A percentile compares a stretch with the other conserved stretches of the same genome.
phyloP scores from a whole-genome alignment of 164 flowering plant species.

The Dillenia suffruticosa region DNA sequence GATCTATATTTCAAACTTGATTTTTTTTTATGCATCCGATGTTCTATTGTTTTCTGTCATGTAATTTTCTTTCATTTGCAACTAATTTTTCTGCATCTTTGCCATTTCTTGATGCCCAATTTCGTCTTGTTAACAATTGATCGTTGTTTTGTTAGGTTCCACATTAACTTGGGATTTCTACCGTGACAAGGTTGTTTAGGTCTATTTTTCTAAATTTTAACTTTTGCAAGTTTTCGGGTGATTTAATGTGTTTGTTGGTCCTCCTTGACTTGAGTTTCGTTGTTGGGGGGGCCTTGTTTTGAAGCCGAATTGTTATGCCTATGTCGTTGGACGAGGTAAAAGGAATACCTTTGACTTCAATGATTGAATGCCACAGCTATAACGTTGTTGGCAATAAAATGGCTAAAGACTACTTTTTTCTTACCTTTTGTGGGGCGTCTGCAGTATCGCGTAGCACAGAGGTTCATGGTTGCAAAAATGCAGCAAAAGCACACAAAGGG shows the following conservation, averaged over 20 bases:
- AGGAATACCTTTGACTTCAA: background rate
- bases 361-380: background rate
- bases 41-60: no score
- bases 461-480: constrained; percentile 68
- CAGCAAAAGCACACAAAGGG: constrained; percentile 52
- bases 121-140: no score
- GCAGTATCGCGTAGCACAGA: constrained; percentile 74
- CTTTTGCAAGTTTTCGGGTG: no score
- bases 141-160: no score
- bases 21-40: no score
- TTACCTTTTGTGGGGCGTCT: constrained; percentile 4
- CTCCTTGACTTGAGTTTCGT: constrained; percentile 21
- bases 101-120: no score
- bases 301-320: constrained; percentile 62
- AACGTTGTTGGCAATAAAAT: background rate
- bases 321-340: constrained; percentile 50
- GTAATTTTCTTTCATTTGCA: no score
- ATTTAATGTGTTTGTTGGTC: background rate
- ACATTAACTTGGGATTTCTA: no score
- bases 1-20: no score
- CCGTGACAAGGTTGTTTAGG: no score
- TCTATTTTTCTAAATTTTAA: no score
- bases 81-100: no score
- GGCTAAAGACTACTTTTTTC: background rate
- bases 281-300: constrained; percentile 7